Evolutionary conservation across 345 rosid genomes (phyloP).

Genomic region (Citrus maxima): DNA sequence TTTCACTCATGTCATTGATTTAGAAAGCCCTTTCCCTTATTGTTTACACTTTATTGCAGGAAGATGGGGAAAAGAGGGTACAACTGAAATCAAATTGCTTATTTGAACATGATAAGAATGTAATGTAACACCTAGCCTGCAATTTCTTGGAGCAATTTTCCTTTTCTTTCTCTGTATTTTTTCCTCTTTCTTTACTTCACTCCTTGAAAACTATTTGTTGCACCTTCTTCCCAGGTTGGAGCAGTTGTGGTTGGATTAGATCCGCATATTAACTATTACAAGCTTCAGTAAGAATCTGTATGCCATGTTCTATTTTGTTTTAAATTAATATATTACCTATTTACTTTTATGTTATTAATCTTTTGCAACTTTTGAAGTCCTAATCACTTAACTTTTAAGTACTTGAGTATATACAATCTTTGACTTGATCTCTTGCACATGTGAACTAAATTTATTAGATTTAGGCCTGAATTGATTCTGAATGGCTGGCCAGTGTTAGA

Average conservation of each 20-base stretch:
- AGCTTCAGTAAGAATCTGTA: conserved; percentile 74
- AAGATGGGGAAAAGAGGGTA: conserved; percentile 62
- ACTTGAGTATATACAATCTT: background rate
- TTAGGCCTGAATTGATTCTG: background rate
- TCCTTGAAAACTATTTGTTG: conserved; percentile 19
- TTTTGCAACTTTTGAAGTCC: background rate
- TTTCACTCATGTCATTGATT: background rate
- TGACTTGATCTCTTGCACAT: background rate
- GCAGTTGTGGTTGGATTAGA: conserved; percentile 93
- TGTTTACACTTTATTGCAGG: conserved; percentile 48
- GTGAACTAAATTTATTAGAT: background rate
- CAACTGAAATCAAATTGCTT: conserved; percentile 55
- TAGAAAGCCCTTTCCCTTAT: background rate
- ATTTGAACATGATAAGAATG: conserved; percentile 78
- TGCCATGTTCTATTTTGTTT: conserved; percentile 1
- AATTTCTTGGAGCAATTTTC: conserved; percentile 1
- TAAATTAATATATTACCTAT: background rate
- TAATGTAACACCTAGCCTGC: conserved; percentile 33
- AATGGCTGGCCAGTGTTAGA: background rate
- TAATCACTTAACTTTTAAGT: background rate
- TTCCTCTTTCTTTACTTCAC: background rate
- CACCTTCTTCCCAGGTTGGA: conserved; percentile 65
- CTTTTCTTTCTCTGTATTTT: background rate
- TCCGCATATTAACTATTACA: conserved; percentile 77
- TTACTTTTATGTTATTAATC: background rate